Conservation (phyloP, 208 protist species). For the Crithidia fasciculata region DNA sequence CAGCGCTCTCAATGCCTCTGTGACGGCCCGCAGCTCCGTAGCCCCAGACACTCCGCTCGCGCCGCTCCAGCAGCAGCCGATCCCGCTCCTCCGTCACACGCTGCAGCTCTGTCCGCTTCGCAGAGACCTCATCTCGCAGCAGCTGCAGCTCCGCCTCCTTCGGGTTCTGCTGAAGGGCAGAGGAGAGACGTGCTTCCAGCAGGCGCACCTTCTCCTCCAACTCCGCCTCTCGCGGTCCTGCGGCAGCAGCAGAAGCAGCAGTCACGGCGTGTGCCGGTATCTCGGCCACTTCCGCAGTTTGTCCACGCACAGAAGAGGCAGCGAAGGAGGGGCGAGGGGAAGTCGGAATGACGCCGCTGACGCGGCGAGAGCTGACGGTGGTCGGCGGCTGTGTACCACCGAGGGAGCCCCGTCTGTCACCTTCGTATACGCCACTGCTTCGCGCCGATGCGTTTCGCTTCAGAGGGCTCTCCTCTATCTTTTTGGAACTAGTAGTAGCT, state of each 20-base stretch:
- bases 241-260: not conserved
- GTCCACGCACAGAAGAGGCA: not conserved
- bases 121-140: conserved; percentile 46
- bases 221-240: not conserved
- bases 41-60: conserved; percentile 13
- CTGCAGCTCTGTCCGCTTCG: conserved; percentile 27
- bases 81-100: conserved; percentile 41
- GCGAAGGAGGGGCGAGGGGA: not conserved
- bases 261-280: too few species aligned
- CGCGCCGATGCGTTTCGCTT: not conserved
- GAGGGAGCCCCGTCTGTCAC: not conserved
- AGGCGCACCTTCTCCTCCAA: conserved; percentile 31
- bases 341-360: not conserved
- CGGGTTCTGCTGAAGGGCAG: conserved; percentile 37
- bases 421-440: not conserved
- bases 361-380: not conserved
- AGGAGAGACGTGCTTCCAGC: conserved; percentile 39
- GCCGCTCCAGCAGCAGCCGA: conserved; percentile 24
- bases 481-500: not conserved
- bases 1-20: not conserved
- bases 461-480: not conserved
- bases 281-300: not conserved
- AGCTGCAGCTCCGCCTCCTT: conserved; percentile 43
- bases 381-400: not conserved
- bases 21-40: conserved; percentile 2